These are phyloP conservation scores for Rhododendron mucronatum DNA, from an alignment of 148 eudicot genomes.

Conservation along the genomic window DNA sequence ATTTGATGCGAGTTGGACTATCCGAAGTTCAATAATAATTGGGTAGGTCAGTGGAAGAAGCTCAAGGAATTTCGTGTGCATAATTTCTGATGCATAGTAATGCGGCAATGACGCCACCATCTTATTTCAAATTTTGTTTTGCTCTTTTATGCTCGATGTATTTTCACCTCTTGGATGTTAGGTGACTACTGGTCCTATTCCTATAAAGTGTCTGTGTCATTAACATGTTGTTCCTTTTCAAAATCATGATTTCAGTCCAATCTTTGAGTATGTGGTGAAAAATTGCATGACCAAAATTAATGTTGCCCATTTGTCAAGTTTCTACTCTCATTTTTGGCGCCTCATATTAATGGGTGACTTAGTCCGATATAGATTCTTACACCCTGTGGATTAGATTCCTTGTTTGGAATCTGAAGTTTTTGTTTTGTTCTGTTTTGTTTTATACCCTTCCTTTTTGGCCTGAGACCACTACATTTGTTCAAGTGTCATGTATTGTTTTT, in stretches of 20 bases:
- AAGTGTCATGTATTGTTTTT: background rate
- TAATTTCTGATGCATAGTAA: background rate
- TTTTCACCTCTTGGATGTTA: slow-evolving; percentile 7
- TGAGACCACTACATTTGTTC: slow-evolving; percentile 10
- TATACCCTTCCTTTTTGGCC: slow-evolving; percentile 4
- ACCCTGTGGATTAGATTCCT: background rate
- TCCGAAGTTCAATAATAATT: background rate
- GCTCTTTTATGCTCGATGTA: background rate
- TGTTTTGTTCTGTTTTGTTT: slow-evolving; percentile 12
- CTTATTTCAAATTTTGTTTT: background rate
- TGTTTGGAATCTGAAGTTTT: slow-evolving; percentile 11
- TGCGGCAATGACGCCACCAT: background rate
- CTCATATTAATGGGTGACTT: background rate
- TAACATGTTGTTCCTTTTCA: background rate
- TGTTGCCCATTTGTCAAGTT: background rate
- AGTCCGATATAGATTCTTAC: background rate
- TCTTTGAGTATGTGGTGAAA: background rate
- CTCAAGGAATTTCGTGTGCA: background rate
- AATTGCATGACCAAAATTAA: background rate
- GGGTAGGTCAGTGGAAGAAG: background rate
- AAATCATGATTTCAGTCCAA: background rate
- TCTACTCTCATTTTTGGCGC: slow-evolving; percentile 4
- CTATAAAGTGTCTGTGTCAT: background rate
- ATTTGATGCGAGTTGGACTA: background rate
- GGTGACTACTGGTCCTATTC: background rate